A percentile compares a stretch with the other conserved stretches of the same genome.
These are phyloP conservation scores for Komagataella pseudopastoris DNA, from an alignment of 805 yeast species.

Conservation along the genomic window DNA sequence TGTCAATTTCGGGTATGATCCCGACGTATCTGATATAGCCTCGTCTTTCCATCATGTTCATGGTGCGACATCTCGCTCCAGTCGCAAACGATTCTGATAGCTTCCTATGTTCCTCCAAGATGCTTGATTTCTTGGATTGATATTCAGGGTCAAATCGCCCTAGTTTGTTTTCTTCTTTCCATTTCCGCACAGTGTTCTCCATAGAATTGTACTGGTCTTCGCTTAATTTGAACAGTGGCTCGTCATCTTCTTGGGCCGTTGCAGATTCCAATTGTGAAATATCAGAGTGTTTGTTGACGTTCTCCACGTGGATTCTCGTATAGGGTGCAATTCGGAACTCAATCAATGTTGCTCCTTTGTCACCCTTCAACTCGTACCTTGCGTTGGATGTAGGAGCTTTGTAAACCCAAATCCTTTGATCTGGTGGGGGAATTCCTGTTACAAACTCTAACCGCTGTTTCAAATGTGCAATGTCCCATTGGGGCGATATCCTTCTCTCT, in stretches of 20 bases:
- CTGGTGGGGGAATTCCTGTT: slow-evolving; percentile 58
- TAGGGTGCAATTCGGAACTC: slow-evolving; percentile 20
- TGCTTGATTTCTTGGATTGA: slow-evolving; percentile 14
- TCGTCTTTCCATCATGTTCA: slow-evolving; percentile 32
- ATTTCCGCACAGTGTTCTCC: slow-evolving; percentile 50
- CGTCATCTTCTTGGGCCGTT: slow-evolving; percentile 17
- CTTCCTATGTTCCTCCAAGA: slow-evolving; percentile 12
- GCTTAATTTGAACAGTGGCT: slow-evolving; percentile 30
- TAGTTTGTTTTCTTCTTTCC: slow-evolving; percentile 58
- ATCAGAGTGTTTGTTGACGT: slow-evolving; percentile 37
- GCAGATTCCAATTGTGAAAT: slow-evolving; percentile 13
- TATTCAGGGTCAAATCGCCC: slow-evolving; percentile 61
- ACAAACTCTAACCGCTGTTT: slow-evolving; percentile 45
- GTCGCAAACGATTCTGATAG: slow-evolving; percentile 22
- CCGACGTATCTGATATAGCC: slow-evolving; percentile 72
- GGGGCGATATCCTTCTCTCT: slow-evolving; percentile 49
- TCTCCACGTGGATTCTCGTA: slow-evolving; percentile 44
- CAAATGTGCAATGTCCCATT: slow-evolving; percentile 44
- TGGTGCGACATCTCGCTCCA: slow-evolving; percentile 40
- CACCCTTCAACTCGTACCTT: slow-evolving; percentile 10
- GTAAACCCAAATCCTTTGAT: slow-evolving; percentile 38
- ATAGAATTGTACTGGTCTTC: slow-evolving; percentile 51
- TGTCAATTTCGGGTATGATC: slow-evolving; percentile 37
- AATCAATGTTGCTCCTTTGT: slow-evolving; percentile 11
- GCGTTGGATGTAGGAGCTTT: slow-evolving; percentile 23